These are phyloP conservation scores for Spathaspora sp. DNA, from an alignment of 805 yeast species.

Conservation along the genomic window DNA sequence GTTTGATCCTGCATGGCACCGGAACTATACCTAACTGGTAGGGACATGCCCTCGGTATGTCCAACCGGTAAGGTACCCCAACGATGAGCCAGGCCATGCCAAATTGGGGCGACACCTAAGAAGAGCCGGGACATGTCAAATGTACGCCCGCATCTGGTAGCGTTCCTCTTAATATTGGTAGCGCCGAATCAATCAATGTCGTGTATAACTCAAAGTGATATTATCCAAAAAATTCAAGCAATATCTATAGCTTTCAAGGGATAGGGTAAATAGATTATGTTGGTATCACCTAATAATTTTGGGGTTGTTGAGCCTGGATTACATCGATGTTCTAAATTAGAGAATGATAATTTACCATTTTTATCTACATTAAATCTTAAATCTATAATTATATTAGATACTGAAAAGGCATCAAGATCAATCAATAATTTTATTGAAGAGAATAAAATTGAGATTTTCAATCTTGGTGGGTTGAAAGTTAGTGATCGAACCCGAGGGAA, in stretches of 20 bases:
- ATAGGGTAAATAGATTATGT: constrained; percentile 41
- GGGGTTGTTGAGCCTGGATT: constrained; percentile 88
- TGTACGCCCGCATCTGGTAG: too few species aligned
- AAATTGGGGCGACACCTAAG: too few species aligned
- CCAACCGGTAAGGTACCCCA: too few species aligned
- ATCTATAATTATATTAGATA: constrained; percentile 72
- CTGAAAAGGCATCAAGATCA: constrained; percentile 77
- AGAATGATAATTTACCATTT: constrained; percentile 73
- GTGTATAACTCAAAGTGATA: neutral
- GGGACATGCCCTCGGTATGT: too few species aligned
- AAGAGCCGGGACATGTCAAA: too few species aligned
- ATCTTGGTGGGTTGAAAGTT: constrained; percentile 41
- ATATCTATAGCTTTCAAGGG: neutral
- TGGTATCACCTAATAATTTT: constrained; percentile 90
- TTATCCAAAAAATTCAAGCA: neutral
- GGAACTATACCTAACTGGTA: too few species aligned
- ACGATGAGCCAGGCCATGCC: too few species aligned
- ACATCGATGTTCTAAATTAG: constrained; percentile 74
- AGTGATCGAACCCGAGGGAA: constrained; percentile 28
- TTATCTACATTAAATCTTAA: constrained; percentile 66
- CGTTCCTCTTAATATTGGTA: neutral
- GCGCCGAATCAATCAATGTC: neutral
- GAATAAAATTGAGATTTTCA: constrained; percentile 49
- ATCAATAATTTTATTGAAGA: constrained; percentile 62
- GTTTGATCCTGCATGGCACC: too few species aligned